Base-by-base conservation (phyloP, 1,284 basidiomycete species). In the Caloboletus firmus region DNA sequence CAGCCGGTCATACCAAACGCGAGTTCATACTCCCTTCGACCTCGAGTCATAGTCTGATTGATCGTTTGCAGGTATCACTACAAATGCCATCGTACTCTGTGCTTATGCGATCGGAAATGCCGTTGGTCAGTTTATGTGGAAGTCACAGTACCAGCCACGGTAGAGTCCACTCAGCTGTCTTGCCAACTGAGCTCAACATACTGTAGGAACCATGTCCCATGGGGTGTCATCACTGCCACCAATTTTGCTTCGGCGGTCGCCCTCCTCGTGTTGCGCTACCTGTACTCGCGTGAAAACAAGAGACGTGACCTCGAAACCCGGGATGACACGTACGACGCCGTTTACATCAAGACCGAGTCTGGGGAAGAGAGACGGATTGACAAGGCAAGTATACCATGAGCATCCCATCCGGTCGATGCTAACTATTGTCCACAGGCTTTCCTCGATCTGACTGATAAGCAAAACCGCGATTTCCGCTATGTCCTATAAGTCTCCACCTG, bases 1-100 rank as follows among this genome's bases (percentile, higher is more conserved):
- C 82, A 17, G 77, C 88, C 1, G 89, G 89, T 20, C 89, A 91
- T 68, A 92, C 89, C 6, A 91, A 90, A 74, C 83, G 88, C 75
- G 58, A 54, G 72, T 63, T 17, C n/a, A 31, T 12, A 9, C 46
- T 28, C 35, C 20, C 37, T 34, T 39, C 45, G 20, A 4, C n/a
- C 20, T 45, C 30, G 43, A 12, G 49, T 35, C 41, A 20, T 50
- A 9, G 54, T 58, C 61, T 59, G 52, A 60, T 48, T 2, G 34
- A 28, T 55, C 40, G 17, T 51, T 45, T 49, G 51, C 43, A 83
- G 82, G 78, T 52, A 80, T 82, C 8, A 91, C 89, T 4, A 82
- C 81, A 13, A 92, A 91, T 65, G 88, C 86, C 11, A 82, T 91
- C 61, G 77, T 91, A 59, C 77, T 92, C 26, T 76, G 80, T 56